Base-by-base conservation (phyloP, 306 rosid genomes). In the Hippophae gyantsensis region DNA sequence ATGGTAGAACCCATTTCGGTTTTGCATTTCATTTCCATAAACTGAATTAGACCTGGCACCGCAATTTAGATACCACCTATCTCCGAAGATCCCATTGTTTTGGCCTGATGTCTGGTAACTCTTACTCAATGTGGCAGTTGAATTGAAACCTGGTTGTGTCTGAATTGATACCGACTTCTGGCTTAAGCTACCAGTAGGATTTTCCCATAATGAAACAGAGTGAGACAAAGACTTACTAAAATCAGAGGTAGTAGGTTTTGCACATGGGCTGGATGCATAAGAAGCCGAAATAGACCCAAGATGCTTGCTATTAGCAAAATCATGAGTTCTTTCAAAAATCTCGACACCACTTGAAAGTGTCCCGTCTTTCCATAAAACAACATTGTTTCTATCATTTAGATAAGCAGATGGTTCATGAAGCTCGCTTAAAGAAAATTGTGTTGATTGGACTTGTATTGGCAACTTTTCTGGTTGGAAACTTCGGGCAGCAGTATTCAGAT, bases 201-300 rank as follows among this genome's bases (percentile, higher is more conserved):
- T 79, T 72, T 80, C 92, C 94, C 84, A 85, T 55, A 92, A 81
- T 64, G 88, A 78, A 62, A 78, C 77, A 8, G 90, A 79, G 64
- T 76, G 84, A 69, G 86, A 73, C 94, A 82, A 81, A 48, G 94
- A 60, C 77, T 69, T 87, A 0, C 69, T 60, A 71, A 76, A 51
- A 56, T 87, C 85, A 52, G 72, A 67, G 32, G 87, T 68, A 63
- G 87, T 69, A 62, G 80, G 56, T 67, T 69, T 61, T 38, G 63
- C 70, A 67, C 50, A 64, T 52, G 71, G 72, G 61, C 75, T 67
- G 48, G 79, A 75, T 66, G 72, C 49, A 64, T 76, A 77, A 61
- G 84, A 68, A 51, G 82, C 71, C 65, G 64, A 43, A 65, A 71
- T 69, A 46, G 75, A 66, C 60, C 75, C 74, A 0, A 60, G 73